phyloP scores from a whole-genome alignment of 768 basidiomycete species.

The Sarcodon sp. region DNA sequence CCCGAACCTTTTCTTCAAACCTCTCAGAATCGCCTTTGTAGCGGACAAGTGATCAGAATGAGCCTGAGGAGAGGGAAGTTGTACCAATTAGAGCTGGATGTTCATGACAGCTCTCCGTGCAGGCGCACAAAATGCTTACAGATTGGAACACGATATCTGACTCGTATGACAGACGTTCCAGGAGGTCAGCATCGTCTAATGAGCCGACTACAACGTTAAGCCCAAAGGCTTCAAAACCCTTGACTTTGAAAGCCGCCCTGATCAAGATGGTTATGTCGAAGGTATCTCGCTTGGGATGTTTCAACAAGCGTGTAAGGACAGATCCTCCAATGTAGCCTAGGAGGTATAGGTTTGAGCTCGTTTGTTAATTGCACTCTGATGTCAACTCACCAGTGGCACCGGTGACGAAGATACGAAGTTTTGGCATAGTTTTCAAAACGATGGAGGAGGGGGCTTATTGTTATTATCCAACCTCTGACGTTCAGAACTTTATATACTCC shows the following conservation, averaged over 20 bases:
- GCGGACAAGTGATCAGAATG: conserved; percentile 34
- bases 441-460: too few species aligned
- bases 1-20: conserved; percentile 33
- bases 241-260: conserved; percentile 24
- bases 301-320: conserved; percentile 32
- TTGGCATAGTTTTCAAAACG: too few species aligned
- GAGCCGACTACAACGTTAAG: conserved; percentile 11
- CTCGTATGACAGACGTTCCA: conserved; percentile 24
- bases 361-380: not conserved
- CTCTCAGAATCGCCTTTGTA: conserved; percentile 33
- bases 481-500: too few species aligned
- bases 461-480: too few species aligned
- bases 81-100: not conserved
- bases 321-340: conserved; percentile 47
- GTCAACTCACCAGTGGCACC: not conserved
- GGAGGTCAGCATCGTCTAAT: conserved; percentile 19
- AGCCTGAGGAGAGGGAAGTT: conserved; percentile 16
- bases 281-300: conserved; percentile 25
- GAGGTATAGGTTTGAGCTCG: too few species aligned
- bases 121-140: conserved; percentile 2
- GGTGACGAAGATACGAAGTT: not conserved
- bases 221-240: conserved; percentile 9
- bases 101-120: too few species aligned
- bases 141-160: conserved; percentile 24
- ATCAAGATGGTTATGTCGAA: conserved; percentile 34